phyloP scores from a whole-genome alignment of 2,329 filamentous ascomycete species.

The Paecilomyces sp. region DNA sequence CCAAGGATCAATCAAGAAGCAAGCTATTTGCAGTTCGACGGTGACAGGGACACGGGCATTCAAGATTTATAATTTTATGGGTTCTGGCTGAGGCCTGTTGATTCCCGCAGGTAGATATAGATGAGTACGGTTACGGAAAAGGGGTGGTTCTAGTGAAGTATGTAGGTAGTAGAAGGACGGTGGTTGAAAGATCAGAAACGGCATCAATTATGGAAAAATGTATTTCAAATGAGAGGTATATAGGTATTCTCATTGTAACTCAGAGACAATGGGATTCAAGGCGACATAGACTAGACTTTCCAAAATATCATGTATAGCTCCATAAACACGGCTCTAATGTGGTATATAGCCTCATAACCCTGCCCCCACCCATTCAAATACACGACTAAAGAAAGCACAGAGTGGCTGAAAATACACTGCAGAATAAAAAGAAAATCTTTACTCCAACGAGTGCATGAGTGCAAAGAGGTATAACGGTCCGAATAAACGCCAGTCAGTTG shows the following conservation, averaged over 20 bases:
- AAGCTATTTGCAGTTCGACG: not conserved
- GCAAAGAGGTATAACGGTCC: not conserved
- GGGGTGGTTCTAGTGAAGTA: too few species aligned
- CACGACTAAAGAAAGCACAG: not conserved
- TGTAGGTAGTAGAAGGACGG: too few species aligned
- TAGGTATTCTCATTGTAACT: not conserved
- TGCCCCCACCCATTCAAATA: not conserved
- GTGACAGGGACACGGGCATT: too few species aligned
- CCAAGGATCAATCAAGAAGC: not conserved
- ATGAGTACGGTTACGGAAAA: too few species aligned
- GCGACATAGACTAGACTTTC: not conserved
- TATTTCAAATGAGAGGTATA: not conserved
- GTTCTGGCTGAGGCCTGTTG: too few species aligned
- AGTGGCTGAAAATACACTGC: not conserved
- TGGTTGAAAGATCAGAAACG: not conserved
- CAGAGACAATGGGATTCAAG: not conserved
- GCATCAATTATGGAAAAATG: not conserved
- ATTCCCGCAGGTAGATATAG: too few species aligned
- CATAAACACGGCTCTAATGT: not conserved
- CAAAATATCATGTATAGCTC: constrained; percentile 5
- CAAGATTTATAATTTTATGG: too few species aligned
- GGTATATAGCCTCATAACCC: not conserved
- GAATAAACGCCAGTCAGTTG: not conserved
- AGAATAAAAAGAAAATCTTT: not conserved
- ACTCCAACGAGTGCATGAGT: not conserved